Base-by-base conservation (phyloP, 2,329 filamentous ascomycete species). In the Aspergillus puulaauensis region DNA sequence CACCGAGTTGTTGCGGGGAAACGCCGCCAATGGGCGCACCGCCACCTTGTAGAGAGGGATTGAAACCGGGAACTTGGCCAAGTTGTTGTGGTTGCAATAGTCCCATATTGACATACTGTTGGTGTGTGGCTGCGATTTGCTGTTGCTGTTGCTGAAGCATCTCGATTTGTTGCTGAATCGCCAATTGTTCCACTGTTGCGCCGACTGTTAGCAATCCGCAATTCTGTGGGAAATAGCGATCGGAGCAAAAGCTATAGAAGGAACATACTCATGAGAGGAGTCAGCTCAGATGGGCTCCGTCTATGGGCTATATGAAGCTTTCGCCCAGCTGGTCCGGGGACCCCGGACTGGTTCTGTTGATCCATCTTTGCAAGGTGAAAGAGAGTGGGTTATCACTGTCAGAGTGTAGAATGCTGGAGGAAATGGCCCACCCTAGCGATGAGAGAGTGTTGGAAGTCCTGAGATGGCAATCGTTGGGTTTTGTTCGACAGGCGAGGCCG, bases 101-200 rank as follows among this genome's bases (percentile, higher is more conserved):
- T 75, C 91, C 91, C 90, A 97, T 93, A 76, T 95, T 96, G 70
- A 96, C 89, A 81, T 96, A 97, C 79, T 98, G 93, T 79, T 97
- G 93, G 72, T 97, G 92, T 64, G 91, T 95, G 68, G 91, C 91
- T 78, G 96, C 91, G 72, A 98, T 96, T 75, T 97, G 93, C 77
- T 98, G 93, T 75, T 98, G 95, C 76, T 98, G 95, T 76, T 96
- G 92, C 80, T 98, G 93, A 71, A 98, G 84, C 73, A 96, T 85
- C 79, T 98, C 93, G 72, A 98, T 97, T 79, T 98, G 93, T 81
- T 97, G 93, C 80, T 96, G 93, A 74, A 98, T 93, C 73, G 91
- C 91, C 73, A 96, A 86, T 84, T 97, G 93, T 82, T 97, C 93
- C 90, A 97, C 93, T 96, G 69, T 37, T 46, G 48, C 12, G 40